Percentiles rank a stretch among this genome's conserved stretches.
Conservation (phyloP, 2,329 filamentous ascomycete species). For the Epichloe baconii region DNA sequence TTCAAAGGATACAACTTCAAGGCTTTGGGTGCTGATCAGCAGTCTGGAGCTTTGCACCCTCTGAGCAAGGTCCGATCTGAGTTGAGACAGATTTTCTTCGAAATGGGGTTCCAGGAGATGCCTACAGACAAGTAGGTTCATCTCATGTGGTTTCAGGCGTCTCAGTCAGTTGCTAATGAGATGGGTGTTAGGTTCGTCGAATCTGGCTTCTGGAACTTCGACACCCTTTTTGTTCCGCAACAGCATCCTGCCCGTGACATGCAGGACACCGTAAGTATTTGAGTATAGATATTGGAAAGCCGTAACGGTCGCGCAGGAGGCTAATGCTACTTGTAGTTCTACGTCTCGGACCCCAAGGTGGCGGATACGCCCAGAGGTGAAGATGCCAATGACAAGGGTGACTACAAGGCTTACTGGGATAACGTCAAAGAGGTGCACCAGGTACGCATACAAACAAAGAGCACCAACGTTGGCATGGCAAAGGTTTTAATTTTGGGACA, state of each 20-base stretch:
- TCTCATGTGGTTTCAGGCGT: no score
- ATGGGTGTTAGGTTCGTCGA: constrained; percentile 52
- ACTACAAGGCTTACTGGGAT: constrained; percentile 80
- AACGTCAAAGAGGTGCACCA: constrained; percentile 81
- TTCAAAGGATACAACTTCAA: constrained; percentile 83
- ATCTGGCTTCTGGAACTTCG: constrained; percentile 97
- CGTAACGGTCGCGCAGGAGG: not conserved
- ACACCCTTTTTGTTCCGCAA: constrained; percentile 84
- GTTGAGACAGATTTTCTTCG: constrained; percentile 97
- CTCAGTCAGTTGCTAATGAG: not conserved
- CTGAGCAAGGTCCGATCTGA: constrained; percentile 92
- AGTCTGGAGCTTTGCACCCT: constrained; percentile 49
- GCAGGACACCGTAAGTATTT: constrained; percentile 56
- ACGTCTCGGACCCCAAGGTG: constrained; percentile 75
- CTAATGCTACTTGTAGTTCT: constrained; percentile 41
- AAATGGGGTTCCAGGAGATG: constrained; percentile 99
- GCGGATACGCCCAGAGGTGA: constrained; percentile 48
- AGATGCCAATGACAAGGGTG: constrained; percentile 39
- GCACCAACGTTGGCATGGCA: not conserved
- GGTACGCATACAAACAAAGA: not conserved
- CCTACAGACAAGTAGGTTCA: constrained; percentile 54
- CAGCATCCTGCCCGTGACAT: constrained; percentile 95
- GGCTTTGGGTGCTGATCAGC: constrained; percentile 46
- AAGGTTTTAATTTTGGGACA: not conserved
- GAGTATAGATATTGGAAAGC: not conserved